Evolutionary conservation across 164 flowering plant genomes (phyloP).

Genomic region (Piper betle): DNA sequence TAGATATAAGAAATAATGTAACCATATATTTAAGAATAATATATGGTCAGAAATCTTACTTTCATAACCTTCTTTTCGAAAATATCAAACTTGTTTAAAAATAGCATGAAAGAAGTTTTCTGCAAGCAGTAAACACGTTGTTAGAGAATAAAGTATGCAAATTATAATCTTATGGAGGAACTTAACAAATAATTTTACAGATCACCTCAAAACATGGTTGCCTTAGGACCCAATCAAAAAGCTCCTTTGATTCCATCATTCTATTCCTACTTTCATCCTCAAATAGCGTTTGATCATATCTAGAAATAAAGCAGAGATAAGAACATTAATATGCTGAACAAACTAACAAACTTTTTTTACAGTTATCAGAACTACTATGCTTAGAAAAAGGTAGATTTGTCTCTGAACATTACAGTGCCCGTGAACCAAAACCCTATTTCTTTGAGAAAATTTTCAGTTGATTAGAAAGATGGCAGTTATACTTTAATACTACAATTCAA

Average conservation of each 20-base stretch:
- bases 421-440: no score
- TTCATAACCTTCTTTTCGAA: constrained; percentile 87
- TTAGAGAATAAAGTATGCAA: background rate
- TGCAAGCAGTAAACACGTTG: constrained; percentile 23
- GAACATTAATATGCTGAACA: background rate
- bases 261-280: constrained; percentile 88
- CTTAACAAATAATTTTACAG: background rate
- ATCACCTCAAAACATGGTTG: constrained; percentile 93
- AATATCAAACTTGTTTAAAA: constrained; percentile 92
- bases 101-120: constrained; percentile 98
- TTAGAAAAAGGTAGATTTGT: no score
- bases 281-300: constrained; percentile 90
- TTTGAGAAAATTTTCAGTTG: no score
- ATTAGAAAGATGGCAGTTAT: no score
- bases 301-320: constrained; percentile 16
- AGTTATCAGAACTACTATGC: no score
- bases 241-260: constrained; percentile 91
- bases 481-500: background rate
- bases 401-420: no score
- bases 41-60: constrained; percentile 28
- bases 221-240: constrained; percentile 92
- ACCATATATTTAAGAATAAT: background rate
- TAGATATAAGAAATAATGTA: background rate
- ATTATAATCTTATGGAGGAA: background rate
- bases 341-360: no score